Evolutionary conservation across 2,329 filamentous ascomycete species (phyloP).

Genomic region (Ramularia collo-cygni): DNA sequence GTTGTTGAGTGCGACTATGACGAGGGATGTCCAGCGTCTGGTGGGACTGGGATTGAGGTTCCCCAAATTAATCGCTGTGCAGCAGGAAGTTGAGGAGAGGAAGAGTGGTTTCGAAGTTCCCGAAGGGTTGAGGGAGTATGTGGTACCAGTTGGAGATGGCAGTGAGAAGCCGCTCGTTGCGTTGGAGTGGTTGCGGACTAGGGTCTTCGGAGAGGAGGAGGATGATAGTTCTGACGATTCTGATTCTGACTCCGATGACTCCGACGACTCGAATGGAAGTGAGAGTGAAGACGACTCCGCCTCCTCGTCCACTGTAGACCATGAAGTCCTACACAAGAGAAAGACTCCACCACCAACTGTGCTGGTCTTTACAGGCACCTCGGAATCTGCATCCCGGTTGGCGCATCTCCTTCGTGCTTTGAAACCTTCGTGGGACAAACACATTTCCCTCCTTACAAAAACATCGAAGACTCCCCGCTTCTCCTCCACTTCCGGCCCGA

Average conservation of each 20-base stretch:
- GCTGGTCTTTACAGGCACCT: slow-evolving; percentile 85
- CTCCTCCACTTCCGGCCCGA: slow-evolving; percentile 40
- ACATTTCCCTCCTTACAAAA: no score
- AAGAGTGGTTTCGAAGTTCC: slow-evolving; percentile 50
- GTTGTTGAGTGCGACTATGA: slow-evolving; percentile 87
- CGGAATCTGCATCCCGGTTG: slow-evolving; percentile 81
- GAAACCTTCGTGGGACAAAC: slow-evolving; percentile 21
- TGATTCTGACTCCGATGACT: slow-evolving; percentile 13
- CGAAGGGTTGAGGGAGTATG: slow-evolving; percentile 40
- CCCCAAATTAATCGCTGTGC: slow-evolving; percentile 31
- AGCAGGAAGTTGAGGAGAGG: slow-evolving; percentile 51
- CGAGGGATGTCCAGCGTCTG: slow-evolving; percentile 55
- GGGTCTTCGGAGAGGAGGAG: slow-evolving; percentile 31
- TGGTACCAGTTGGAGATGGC: slow-evolving; percentile 45
- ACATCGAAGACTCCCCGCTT: no score
- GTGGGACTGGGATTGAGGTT: no score
- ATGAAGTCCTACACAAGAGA: no score
- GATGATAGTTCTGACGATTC: slow-evolving; percentile 4
- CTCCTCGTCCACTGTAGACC: slow-evolving; percentile 5
- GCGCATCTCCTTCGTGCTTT: slow-evolving; percentile 58
- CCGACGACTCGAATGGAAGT: not conserved
- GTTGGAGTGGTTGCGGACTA: slow-evolving; percentile 63
- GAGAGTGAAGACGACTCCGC: slow-evolving; percentile 6
- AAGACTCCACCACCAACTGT: slow-evolving; percentile 35
- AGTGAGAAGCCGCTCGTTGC: slow-evolving; percentile 67